phyloP scores from a whole-genome alignment of 2,329 filamentous ascomycete genomes.

The Xylariaceae sp. region DNA sequence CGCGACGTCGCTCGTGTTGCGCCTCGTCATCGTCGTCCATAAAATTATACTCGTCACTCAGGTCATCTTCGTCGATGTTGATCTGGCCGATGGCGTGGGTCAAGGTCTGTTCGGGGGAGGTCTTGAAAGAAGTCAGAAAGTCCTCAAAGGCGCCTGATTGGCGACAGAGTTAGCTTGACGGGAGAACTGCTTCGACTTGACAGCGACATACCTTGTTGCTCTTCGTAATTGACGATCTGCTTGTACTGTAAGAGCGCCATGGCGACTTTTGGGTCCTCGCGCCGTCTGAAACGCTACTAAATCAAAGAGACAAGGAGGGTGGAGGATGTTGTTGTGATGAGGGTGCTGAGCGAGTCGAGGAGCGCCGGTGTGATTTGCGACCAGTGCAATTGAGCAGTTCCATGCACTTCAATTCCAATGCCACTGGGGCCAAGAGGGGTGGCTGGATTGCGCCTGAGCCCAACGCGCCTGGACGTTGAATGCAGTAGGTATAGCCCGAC shows the following conservation, averaged over 20 bases:
- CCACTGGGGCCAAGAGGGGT: too few relatives aligned
- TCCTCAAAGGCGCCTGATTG: constrained; percentile 73
- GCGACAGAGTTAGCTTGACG: constrained; percentile 29
- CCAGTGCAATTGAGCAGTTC: too few relatives aligned
- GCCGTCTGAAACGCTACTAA: constrained; percentile 19
- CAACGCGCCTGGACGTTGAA: constrained; percentile 7
- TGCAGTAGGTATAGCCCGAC: constrained; percentile 9
- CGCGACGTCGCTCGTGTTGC: constrained; percentile 44
- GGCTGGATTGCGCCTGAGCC: too few relatives aligned
- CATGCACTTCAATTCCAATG: too few relatives aligned
- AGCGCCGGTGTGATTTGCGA: constrained; percentile 1
- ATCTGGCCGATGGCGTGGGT: constrained; percentile 81
- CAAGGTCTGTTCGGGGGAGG: constrained; percentile 66
- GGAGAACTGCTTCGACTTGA: not conserved
- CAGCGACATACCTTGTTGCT: constrained; percentile 68
- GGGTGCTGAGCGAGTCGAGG: constrained; percentile 7
- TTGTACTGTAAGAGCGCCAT: constrained; percentile 87
- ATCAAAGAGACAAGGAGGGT: constrained; percentile 13
- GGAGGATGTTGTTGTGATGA: constrained; percentile 15
- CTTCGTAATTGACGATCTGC: constrained; percentile 79
- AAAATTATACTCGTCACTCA: constrained; percentile 89
- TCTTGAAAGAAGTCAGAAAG: constrained; percentile 88
- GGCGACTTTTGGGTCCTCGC: constrained; percentile 17
- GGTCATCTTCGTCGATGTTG: constrained; percentile 80
- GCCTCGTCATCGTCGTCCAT: constrained; percentile 77